Base-by-base conservation (phyloP, 2,329 filamentous ascomycete genomes). In the Chrysoporthe cubensis region DNA sequence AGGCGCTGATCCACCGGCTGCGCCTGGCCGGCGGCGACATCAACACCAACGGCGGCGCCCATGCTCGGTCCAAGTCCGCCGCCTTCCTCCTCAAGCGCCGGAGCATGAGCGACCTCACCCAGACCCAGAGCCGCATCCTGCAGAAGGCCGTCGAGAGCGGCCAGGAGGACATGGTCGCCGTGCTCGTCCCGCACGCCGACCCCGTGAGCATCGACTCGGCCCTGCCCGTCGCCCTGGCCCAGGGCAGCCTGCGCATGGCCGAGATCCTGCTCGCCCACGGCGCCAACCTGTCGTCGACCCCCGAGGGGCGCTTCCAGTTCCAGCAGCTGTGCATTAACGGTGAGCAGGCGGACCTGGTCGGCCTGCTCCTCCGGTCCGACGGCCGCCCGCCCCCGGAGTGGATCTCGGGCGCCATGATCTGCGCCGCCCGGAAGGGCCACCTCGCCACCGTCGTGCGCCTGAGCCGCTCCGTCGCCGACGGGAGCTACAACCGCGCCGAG, bases 151-250 rank as follows among this genome's bases (percentile, higher is more conserved):
- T 87, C 11, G 78, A 83, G 70, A 82, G 81, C 70, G 79, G 80
- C 18, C 83, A 86, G 21, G 68, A 80, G 32, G 83, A 87, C 62
- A 85, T 87, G 80, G 80, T 87, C 2, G 80, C 84, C 62, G 81
- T 88, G 5, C 74, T 88, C 42, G 75, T 85, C 2, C 84, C 84
- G 0, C 82, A 86, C 67, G 85, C 85, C 21, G 85, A 88, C 70
- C 76, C 81, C 1, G 66, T 82, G 21, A 81, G 83, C 8, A 77
- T 88, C 26, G 84, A 88, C 70, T 78, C 77, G 0, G 81, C 83
- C 21, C 76, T 88, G 16, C 82, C 84, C 0, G 72, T 80, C 3
- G 85, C 86, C 5, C 80, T 88, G 14, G 79, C 79, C 14, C 78
- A 76, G 8, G 77, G 79, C 4, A 83, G 84, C 57, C 62, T 76